Conservation (phyloP, 352 stramenopile species). For the Globisporangium canariense region DNA sequence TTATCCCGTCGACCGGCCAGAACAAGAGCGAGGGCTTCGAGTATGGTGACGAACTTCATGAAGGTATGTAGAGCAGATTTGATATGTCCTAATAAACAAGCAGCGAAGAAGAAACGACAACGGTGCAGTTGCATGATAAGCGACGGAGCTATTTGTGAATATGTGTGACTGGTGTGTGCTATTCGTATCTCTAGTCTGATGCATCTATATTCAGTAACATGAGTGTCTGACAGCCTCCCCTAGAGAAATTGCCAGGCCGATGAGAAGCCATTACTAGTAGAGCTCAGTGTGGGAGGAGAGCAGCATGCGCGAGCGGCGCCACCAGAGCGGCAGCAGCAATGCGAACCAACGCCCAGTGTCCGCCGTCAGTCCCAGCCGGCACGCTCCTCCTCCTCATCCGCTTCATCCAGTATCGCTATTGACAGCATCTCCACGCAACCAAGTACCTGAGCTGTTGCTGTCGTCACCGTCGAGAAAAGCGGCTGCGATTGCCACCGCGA, state of each 20-base stretch:
- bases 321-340: conserved; percentile 58
- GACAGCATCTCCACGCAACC: neutral
- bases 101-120: neutral
- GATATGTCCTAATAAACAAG: conserved; percentile 6
- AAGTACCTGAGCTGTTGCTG: neutral
- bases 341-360: conserved; percentile 15
- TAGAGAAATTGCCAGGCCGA: neutral
- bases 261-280: neutral
- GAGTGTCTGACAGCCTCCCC: neutral
- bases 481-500: neutral
- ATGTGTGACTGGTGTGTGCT: neutral
- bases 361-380: neutral
- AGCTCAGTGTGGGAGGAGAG: neutral
- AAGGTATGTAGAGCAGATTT: neutral
- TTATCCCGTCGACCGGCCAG: conserved; percentile 37
- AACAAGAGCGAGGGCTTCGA: conserved; percentile 17
- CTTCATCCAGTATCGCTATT: neutral
- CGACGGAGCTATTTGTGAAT: neutral
- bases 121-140: neutral
- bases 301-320: conserved; percentile 42
- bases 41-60: neutral
- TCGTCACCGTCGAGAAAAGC: conserved; percentile 4
- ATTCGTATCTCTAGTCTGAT: neutral
- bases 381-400: neutral
- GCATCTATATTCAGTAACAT: neutral